phyloP scores from a whole-genome alignment of 768 basidiomycete genomes.

The Guyanaporus albipodus region DNA sequence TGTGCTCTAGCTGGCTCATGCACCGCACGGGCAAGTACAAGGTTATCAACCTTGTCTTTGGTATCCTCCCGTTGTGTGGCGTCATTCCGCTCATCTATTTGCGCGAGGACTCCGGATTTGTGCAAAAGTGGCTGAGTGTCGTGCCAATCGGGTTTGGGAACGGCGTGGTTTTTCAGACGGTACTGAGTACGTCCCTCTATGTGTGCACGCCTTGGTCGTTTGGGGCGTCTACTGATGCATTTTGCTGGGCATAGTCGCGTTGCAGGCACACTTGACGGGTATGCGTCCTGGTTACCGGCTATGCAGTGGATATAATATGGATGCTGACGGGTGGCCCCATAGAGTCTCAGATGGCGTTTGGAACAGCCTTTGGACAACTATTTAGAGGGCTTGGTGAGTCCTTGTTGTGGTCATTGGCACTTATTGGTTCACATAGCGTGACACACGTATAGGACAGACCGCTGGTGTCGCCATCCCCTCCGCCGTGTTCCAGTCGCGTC shows the following conservation, averaged over 20 bases:
- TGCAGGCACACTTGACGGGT: slow-evolving; percentile 2
- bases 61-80: slow-evolving; percentile 44
- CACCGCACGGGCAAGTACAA: slow-evolving; percentile 51
- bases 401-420: too few species aligned
- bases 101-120: slow-evolving; percentile 20
- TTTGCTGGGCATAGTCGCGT: neutral
- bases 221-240: neutral
- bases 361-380: slow-evolving; percentile 23
- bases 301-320: too few species aligned
- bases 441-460: slow-evolving; percentile 14
- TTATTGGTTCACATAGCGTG: too few species aligned
- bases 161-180: slow-evolving; percentile 7
- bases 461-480: slow-evolving; percentile 12
- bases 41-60: slow-evolving; percentile 44
- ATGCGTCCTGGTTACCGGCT: too few species aligned
- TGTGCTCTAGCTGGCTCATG: slow-evolving; percentile 39
- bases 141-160: slow-evolving; percentile 2
- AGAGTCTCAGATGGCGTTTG: slow-evolving; percentile 22
- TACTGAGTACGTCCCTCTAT: neutral
- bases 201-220: neutral
- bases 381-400: slow-evolving; percentile 20
- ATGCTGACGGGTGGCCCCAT: neutral
- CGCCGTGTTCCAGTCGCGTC: slow-evolving; percentile 14
- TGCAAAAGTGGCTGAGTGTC: slow-evolving; percentile 21
- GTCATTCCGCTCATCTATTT: slow-evolving; percentile 35